Evolutionary conservation across 108 stramenopile genomes (phyloP).

Genomic region (Pseudonitzschia delicatissima): DNA sequence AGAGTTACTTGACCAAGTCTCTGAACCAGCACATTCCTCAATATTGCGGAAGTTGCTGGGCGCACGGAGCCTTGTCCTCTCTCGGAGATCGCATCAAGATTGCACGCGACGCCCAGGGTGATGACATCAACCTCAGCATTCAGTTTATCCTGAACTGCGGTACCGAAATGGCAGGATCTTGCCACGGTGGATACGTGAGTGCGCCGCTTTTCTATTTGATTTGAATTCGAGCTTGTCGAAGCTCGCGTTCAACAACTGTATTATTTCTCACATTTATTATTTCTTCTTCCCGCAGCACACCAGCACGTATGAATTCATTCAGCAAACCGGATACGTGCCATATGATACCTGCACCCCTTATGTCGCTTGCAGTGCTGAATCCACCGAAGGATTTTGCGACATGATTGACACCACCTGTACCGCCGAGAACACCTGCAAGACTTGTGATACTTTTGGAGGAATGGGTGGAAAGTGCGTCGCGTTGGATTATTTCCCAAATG

Average conservation of each 20-base stretch:
- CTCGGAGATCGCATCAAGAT: slow-evolving; percentile 93
- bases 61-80: slow-evolving; percentile 75
- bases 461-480: slow-evolving; percentile 75
- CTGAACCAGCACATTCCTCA: slow-evolving; percentile 89
- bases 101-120: slow-evolving; percentile 48
- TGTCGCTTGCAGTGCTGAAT: slow-evolving; percentile 74
- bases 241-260: background rate
- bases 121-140: slow-evolving; percentile 75
- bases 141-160: slow-evolving; percentile 89
- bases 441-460: slow-evolving; percentile 67
- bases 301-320: slow-evolving; percentile 65
- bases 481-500: slow-evolving; percentile 87
- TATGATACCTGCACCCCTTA: slow-evolving; percentile 56
- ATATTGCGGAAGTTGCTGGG: slow-evolving; percentile 87
- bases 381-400: slow-evolving; percentile 80
- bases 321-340: slow-evolving; percentile 52
- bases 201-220: background rate
- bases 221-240: background rate
- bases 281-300: slow-evolving; percentile 26
- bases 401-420: slow-evolving; percentile 78
- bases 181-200: slow-evolving; percentile 77
- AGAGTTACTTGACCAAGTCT: slow-evolving; percentile 64
- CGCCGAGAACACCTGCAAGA: slow-evolving; percentile 71
- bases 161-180: slow-evolving; percentile 42
- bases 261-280: background rate